phyloP scores from a whole-genome alignment of 164 flowering plant genomes.

The Saururus chinensis region DNA sequence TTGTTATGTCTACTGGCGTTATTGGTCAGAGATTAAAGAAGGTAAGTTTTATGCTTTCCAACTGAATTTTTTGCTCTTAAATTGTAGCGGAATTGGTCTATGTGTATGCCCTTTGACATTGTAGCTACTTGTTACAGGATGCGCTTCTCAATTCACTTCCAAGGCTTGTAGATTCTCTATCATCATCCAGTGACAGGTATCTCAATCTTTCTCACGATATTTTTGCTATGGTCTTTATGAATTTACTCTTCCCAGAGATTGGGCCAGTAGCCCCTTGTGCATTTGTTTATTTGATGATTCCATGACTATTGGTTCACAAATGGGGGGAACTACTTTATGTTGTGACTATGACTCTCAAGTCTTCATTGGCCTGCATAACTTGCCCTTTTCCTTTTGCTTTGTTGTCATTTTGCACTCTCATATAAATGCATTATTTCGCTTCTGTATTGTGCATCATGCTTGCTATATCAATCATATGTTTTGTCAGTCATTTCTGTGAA shows the following conservation, averaged over 20 bases:
- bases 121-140: conserved; percentile 34
- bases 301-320: neutral
- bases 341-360: neutral
- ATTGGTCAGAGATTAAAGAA: conserved; percentile 92
- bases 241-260: neutral
- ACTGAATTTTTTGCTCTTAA: conserved; percentile 11
- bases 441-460: too few species aligned
- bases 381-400: too few species aligned
- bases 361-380: neutral
- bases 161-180: conserved; percentile 43
- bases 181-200: conserved; percentile 67
- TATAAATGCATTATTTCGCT: too few species aligned
- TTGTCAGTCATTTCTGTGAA: too few species aligned
- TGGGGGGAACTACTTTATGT: neutral
- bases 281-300: neutral
- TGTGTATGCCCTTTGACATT: neutral
- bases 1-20: conserved; percentile 94
- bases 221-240: neutral
- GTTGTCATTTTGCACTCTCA: too few species aligned
- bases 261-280: neutral
- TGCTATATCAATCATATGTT: too few species aligned
- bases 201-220: neutral
- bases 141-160: conserved; percentile 85
- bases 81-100: neutral
- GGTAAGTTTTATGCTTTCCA: conserved; percentile 23